Percentiles rank a stretch among this genome's conserved stretches.
phyloP scores from a whole-genome alignment of 2,329 filamentous ascomycete species.

The Proliferodiscus dingleyae region DNA sequence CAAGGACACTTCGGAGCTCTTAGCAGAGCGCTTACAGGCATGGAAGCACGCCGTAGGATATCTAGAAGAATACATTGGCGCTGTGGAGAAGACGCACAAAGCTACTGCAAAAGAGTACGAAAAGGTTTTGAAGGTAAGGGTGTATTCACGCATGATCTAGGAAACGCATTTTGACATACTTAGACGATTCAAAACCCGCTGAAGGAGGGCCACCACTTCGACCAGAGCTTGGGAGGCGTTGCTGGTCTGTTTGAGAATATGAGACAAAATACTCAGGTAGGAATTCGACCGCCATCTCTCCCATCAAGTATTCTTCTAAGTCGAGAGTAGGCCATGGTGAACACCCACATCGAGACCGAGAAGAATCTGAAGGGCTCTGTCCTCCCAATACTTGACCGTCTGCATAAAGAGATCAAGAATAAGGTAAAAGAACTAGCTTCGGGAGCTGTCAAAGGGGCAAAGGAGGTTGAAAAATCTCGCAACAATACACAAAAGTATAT shows the following conservation, averaged over 20 bases:
- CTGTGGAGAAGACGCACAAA: no score
- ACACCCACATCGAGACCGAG: conserved; percentile 85
- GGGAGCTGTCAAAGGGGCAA: conserved; percentile 78
- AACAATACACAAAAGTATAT: conserved; percentile 90
- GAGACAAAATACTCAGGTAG: conserved; percentile 77
- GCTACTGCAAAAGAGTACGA: conserved; percentile 79
- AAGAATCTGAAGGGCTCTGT: conserved; percentile 84
- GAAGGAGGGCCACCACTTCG: conserved; percentile 88
- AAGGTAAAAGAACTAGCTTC: conserved; percentile 85
- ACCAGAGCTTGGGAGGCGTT: conserved; percentile 80
- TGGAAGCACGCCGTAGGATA: conserved; percentile 95
- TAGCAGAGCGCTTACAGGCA: conserved; percentile 82
- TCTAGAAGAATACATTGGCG: conserved; percentile 59
- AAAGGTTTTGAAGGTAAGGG: conserved; percentile 74
- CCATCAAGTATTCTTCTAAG: neutral
- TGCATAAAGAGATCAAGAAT: conserved; percentile 95
- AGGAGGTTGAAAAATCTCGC: conserved; percentile 87
- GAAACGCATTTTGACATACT: conserved; percentile 6
- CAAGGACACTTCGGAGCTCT: conserved; percentile 60
- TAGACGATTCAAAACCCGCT: conserved; percentile 81
- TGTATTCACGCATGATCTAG: neutral
- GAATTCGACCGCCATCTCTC: conserved; percentile 5
- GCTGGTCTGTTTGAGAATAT: conserved; percentile 92
- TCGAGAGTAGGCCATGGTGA: conserved; percentile 64
- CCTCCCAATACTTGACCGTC: conserved; percentile 79